Evolutionary conservation across 805 yeast species (phyloP).

Genomic region (Candida bentonensis): DNA sequence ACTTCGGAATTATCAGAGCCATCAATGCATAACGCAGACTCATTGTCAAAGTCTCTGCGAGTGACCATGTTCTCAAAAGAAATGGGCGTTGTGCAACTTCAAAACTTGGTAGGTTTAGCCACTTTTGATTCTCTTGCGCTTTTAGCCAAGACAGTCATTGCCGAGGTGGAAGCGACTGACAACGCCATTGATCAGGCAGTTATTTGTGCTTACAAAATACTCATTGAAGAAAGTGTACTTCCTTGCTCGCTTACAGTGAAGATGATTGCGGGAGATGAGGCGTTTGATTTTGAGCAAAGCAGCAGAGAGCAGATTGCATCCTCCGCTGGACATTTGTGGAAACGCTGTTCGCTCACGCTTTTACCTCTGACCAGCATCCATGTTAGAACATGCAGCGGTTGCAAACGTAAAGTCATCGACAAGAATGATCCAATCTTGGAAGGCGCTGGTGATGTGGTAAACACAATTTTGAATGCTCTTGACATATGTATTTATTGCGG

Average conservation of each 20-base stretch:
- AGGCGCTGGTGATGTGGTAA: constrained; percentile 5
- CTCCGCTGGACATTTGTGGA: constrained; percentile 18
- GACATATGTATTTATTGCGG: constrained; percentile 19
- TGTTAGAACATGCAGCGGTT: constrained; percentile 16
- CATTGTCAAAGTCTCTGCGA: too few species aligned
- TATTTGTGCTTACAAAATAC: too few species aligned
- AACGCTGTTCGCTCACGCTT: constrained; percentile 22
- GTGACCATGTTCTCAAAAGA: too few species aligned
- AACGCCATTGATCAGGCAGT: too few species aligned
- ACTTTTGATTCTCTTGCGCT: background rate
- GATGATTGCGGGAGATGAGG: constrained; percentile 5
- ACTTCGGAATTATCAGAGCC: too few species aligned
- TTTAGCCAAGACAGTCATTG: background rate
- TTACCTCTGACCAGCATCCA: constrained; percentile 19
- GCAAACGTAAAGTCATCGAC: constrained; percentile 12
- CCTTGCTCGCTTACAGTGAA: too few species aligned
- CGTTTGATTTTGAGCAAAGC: constrained; percentile 11
- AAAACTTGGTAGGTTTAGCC: too few species aligned
- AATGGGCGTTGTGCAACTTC: too few species aligned
- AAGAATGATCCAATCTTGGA: constrained; percentile 3
- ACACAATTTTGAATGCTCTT: constrained; percentile 11
- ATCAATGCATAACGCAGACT: too few species aligned
- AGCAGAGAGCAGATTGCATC: constrained; percentile 12
- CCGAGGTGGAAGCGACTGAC: too few species aligned
- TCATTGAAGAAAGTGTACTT: too few species aligned